Evolutionary conservation across 2,329 filamentous ascomycete species (phyloP), one percentile per base, ranked within the genome.

Genomic region (Blastomyces emzantsi): DNA sequence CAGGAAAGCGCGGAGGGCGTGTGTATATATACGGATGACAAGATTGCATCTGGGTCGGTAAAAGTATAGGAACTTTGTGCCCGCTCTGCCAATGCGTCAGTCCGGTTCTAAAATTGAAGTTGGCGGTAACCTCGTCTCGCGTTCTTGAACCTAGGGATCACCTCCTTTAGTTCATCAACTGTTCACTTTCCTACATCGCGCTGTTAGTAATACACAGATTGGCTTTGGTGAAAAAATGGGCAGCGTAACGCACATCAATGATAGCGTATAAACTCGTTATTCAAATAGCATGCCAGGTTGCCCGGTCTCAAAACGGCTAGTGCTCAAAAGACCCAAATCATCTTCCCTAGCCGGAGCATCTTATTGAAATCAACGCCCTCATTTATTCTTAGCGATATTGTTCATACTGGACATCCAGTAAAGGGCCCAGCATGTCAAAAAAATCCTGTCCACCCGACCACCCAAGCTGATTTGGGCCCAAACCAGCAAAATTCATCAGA

Each of bases 361-460:
- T 25, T 25, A 25, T 22, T 9, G 17, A 4, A 17, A 15, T 28
- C 3, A 41, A 28, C 41, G 25, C 2, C 5, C 15, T 19, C 15
- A 15, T 13, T 49, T 15, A 33, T 41, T 41, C 19, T 64, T 61
- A 66, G 39, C 65, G 65, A 49, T 66, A 68, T 52, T 68, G 64
- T 54, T 68, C 67, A 60, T 67, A 68, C 39, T 68, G 67, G 30
- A 68, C 66, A 63, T 68, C 67, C 33, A 68, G 45, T 55, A 68
- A 64, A 5, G 66, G 67, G 7, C 66, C 67, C 8, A 68, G 63
- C 67, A 68, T 67, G 57, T 68, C 67, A 63, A 68, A 68, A 25
- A 68, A 68, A 39, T 68, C 67, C 56, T 68, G 67, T 22, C 67
- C 67, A 25, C 67, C 67, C 28, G 67, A 67, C 67, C 67, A 68